A percentile compares a stretch with the other conserved stretches of the same genome.
Evolutionary conservation across 768 basidiomycete species (phyloP).

Genomic region (Boletus tomentosulus): DNA sequence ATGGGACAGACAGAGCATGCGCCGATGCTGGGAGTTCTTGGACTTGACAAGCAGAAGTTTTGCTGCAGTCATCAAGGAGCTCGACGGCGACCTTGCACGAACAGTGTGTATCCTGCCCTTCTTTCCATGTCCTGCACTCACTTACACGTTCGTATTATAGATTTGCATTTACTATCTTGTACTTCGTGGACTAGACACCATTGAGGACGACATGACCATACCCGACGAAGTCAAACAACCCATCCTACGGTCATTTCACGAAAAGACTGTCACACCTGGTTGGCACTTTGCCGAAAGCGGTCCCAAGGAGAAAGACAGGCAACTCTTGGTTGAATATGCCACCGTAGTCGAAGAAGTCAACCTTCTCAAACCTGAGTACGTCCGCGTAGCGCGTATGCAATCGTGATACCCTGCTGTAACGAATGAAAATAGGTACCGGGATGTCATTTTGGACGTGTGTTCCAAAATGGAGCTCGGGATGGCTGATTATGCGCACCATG

Average conservation of each 20-base stretch:
- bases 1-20: slow-evolving; percentile 85
- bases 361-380: slow-evolving; percentile 57
- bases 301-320: slow-evolving; percentile 83
- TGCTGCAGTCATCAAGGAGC: slow-evolving; percentile 88
- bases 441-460: slow-evolving; percentile 78
- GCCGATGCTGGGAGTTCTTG: slow-evolving; percentile 83
- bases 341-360: slow-evolving; percentile 77
- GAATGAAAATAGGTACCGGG: slow-evolving; percentile 50
- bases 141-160: slow-evolving; percentile 37
- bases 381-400: not conserved
- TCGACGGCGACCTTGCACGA: slow-evolving; percentile 91
- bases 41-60: slow-evolving; percentile 90
- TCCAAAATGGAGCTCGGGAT: slow-evolving; percentile 91
- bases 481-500: slow-evolving; percentile 90
- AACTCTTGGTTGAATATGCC: slow-evolving; percentile 80
- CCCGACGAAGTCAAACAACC: slow-evolving; percentile 83
- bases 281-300: slow-evolving; percentile 85
- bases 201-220: slow-evolving; percentile 98
- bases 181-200: slow-evolving; percentile 90
- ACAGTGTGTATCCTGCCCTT: slow-evolving; percentile 54
- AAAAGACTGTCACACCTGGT: slow-evolving; percentile 72
- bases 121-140: not conserved
- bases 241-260: slow-evolving; percentile 76
- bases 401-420: not conserved
- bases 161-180: slow-evolving; percentile 95